A percentile compares a stretch with the other conserved stretches of the same genome.
Evolutionary conservation across 768 basidiomycete genomes (phyloP).

Genomic region (Amyloporia xantha): DNA sequence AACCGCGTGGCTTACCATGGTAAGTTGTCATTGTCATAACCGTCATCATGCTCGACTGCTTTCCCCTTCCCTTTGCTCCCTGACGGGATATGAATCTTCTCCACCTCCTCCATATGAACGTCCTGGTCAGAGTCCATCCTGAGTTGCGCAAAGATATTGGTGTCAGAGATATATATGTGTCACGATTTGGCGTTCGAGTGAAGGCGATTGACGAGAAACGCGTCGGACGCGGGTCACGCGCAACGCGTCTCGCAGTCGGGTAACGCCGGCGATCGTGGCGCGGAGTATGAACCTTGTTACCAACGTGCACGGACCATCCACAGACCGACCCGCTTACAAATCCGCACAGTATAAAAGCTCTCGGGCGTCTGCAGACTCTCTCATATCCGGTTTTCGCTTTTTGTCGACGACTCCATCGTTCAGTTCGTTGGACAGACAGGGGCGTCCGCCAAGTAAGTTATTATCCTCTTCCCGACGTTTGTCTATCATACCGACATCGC

Average conservation of each 20-base stretch:
- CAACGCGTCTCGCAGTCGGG: conserved; percentile 16
- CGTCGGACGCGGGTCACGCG: conserved; percentile 15
- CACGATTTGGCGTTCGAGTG: too few species aligned
- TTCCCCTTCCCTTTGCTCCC: conserved; percentile 52
- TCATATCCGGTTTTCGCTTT: conserved; percentile 50
- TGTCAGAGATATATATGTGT: too few species aligned
- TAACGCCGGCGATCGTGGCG: conserved; percentile 9
- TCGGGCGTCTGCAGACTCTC: conserved; percentile 10
- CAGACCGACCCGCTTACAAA: conserved; percentile 24
- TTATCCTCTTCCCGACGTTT: conserved; percentile 34
- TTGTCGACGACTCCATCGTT: conserved; percentile 94
- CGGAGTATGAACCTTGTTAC: conserved; percentile 20
- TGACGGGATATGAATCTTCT: conserved; percentile 20
- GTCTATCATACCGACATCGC: neutral
- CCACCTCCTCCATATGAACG: conserved; percentile 42
- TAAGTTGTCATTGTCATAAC: conserved; percentile 55
- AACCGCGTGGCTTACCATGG: conserved; percentile 61
- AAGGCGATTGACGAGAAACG: conserved; percentile 8
- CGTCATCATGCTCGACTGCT: conserved; percentile 42
- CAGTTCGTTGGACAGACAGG: conserved; percentile 83
- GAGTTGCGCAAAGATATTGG: too few species aligned
- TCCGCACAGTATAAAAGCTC: conserved; percentile 14
- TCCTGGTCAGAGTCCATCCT: conserved; percentile 30
- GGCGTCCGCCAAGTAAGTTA: conserved; percentile 44
- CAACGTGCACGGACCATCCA: conserved; percentile 40